A percentile compares a stretch with the other conserved stretches of the same genome.
Conservation (phyloP, 352 stramenopile genomes). For the Phytophthora ramorum region DNA sequence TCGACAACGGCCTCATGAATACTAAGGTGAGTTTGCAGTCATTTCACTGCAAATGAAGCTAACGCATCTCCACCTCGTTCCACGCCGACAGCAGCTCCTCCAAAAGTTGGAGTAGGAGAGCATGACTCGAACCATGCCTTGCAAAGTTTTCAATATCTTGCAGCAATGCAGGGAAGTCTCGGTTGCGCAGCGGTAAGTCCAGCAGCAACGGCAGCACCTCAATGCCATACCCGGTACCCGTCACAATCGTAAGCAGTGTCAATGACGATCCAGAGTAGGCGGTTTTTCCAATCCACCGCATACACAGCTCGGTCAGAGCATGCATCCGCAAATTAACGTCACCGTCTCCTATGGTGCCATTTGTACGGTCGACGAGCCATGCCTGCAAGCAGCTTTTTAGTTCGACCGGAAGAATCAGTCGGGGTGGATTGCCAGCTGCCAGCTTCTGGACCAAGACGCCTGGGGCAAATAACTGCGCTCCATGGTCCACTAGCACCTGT, state of each 20-base stretch:
- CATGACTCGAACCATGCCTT: background rate
- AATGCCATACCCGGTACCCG: conserved; percentile 14
- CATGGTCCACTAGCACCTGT: conserved; percentile 20
- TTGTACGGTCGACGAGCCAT: background rate
- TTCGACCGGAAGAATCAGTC: background rate
- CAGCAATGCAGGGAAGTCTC: conserved; percentile 2
- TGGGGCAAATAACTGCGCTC: conserved; percentile 18
- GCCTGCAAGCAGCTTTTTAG: background rate
- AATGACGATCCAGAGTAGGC: background rate
- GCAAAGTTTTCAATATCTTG: conserved; percentile 9
- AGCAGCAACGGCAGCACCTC: conserved; percentile 23
- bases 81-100: background rate
- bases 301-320: conserved; percentile 8
- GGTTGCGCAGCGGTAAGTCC: conserved; percentile 9
- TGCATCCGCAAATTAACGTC: background rate
- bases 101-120: conserved; percentile 10
- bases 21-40: too few relatives aligned
- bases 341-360: background rate
- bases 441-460: background rate
- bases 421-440: background rate
- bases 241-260: conserved; percentile 3
- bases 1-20: too few relatives aligned
- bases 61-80: background rate
- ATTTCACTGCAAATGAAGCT: too few relatives aligned
- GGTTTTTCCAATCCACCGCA: conserved; percentile 12